These are phyloP conservation scores for Quercus alba DNA, from an alignment of 306 rosid species.

Conservation along the genomic window DNA sequence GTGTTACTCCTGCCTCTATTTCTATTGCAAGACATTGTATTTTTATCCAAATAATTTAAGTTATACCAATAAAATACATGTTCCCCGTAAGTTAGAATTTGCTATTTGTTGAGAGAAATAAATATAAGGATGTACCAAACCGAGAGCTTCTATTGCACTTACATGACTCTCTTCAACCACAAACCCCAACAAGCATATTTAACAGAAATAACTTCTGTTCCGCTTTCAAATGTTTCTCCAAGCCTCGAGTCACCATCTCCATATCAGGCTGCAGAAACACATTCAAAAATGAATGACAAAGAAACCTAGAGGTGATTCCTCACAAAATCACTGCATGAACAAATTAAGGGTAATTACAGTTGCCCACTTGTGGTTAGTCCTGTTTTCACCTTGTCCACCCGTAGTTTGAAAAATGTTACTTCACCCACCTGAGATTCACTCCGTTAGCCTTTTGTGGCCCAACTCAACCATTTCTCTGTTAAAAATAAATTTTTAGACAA, in stretches of 20 bases:
- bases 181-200: constrained; percentile 56
- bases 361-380: too few species aligned
- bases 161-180: constrained; percentile 52
- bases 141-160: constrained; percentile 79
- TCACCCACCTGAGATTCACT: too few species aligned
- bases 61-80: not conserved
- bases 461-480: too few species aligned
- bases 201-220: constrained; percentile 72
- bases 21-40: not conserved
- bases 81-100: not conserved
- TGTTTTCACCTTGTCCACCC: too few species aligned
- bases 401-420: too few species aligned
- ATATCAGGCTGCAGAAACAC: constrained; percentile 71
- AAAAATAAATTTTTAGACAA: too few species aligned
- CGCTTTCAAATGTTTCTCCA: constrained; percentile 70
- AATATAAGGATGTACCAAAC: constrained; percentile 51
- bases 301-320: not conserved
- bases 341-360: not conserved
- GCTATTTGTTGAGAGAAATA: not conserved
- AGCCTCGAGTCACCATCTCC: constrained; percentile 91
- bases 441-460: too few species aligned
- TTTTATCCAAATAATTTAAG: not conserved
- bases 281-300: not conserved
- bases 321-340: not conserved
- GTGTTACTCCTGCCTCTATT: not conserved